phyloP scores from a whole-genome alignment of 495 filamentous ascomycete genomes.

The Podospora bellae-mahoneyi region DNA sequence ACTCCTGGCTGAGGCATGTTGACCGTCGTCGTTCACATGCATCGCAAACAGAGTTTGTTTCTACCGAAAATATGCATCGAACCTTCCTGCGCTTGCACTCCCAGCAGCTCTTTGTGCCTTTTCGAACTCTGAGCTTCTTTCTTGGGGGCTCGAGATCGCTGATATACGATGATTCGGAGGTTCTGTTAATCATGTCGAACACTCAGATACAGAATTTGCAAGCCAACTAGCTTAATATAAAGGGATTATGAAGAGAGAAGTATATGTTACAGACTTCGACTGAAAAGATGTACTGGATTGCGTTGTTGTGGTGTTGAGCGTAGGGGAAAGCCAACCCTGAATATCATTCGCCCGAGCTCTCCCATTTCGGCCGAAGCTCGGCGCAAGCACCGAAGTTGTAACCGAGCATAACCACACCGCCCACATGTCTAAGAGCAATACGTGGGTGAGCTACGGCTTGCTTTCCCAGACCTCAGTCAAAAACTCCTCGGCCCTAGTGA shows the following conservation, averaged over 20 bases:
- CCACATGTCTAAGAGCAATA: background rate
- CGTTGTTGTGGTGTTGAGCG: background rate
- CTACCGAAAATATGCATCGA: conserved; percentile 41
- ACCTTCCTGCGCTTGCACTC: conserved; percentile 52
- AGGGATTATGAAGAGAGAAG: background rate
- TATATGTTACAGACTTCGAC: background rate
- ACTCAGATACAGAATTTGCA: background rate
- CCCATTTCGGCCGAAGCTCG: background rate
- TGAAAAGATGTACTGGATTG: too few relatives aligned
- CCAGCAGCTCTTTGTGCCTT: conserved; percentile 54
- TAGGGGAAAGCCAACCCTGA: background rate
- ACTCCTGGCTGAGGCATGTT: conserved; percentile 45
- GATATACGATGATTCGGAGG: background rate
- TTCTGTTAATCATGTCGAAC: background rate
- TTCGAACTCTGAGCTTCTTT: conserved; percentile 32
- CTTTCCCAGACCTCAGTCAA: conserved; percentile 27
- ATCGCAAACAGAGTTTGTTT: conserved; percentile 37
- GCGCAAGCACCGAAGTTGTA: background rate
- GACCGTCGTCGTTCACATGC: conserved; percentile 41
- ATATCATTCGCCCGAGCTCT: background rate
- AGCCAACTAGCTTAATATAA: background rate
- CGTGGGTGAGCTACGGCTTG: background rate
- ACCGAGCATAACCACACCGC: too few relatives aligned
- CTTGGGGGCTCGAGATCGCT: background rate
- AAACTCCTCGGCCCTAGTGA: conserved; percentile 47